These are phyloP conservation scores for Monosporozyma unispora DNA, from an alignment of 805 yeast genomes.

Conservation along the genomic window DNA sequence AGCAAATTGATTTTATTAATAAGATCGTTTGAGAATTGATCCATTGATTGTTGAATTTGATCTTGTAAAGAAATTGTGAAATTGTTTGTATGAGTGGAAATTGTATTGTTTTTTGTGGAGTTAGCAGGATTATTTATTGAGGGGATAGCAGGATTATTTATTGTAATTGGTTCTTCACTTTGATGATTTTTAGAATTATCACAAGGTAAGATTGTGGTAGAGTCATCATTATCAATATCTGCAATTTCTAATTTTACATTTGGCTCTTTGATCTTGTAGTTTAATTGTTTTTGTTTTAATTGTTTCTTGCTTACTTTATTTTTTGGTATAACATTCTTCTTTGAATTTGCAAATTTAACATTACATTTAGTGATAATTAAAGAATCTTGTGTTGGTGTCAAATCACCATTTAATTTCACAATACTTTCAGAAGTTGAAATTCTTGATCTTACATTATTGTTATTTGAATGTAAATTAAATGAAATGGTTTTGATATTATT, in stretches of 20 bases:
- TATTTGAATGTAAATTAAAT: background rate
- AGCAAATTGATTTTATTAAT: slow-evolving; percentile 30
- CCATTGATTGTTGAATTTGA: slow-evolving; percentile 31
- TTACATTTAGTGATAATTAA: slow-evolving; percentile 11
- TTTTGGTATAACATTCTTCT: background rate
- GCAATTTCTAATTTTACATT: slow-evolving; percentile 13
- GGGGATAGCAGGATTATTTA: no score
- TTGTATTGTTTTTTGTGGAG: background rate
- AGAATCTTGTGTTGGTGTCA: slow-evolving; percentile 17
- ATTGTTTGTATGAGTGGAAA: background rate
- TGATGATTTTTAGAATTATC: background rate
- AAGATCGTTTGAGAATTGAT: slow-evolving; percentile 29
- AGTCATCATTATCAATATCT: background rate
- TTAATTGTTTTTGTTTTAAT: slow-evolving; percentile 11
- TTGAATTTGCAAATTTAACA: background rate
- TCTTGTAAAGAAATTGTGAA: slow-evolving; percentile 32
- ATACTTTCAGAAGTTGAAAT: background rate
- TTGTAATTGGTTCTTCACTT: background rate
- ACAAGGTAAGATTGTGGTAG: background rate
- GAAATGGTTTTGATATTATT: background rate
- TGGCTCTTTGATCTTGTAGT: no score
- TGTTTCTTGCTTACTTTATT: slow-evolving; percentile 1
- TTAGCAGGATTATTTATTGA: background rate
- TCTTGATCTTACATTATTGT: background rate
- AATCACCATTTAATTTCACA: slow-evolving; percentile 6